Evolutionary conservation across 495 filamentous ascomycete genomes (phyloP), one percentile per base, ranked within the genome.

Genomic region (Aspergillus egyptiacus): DNA sequence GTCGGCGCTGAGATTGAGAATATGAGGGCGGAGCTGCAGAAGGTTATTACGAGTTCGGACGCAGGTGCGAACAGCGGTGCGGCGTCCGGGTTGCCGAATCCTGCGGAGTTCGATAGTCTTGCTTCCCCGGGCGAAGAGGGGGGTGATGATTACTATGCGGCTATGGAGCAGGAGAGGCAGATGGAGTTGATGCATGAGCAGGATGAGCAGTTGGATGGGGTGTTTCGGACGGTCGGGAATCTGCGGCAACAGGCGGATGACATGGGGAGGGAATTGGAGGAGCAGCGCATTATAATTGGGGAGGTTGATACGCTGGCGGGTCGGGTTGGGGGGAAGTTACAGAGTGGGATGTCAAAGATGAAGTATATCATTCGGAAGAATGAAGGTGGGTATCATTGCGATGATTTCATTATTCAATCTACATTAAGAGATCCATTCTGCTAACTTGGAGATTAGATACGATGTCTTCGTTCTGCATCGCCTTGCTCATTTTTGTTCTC

Each of bases 241-340:
- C 61, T 98, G 59, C 71, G 89, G 42, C 74, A 85, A 63, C 91
- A 96, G 74, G 94, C 94, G 13, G 81, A 93, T 68, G 84, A 85
- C 53, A 97, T 98, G 91, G 91, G 91, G 6, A 71, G 91, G 45
- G 93, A 98, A 68, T 71, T 98, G 38, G 94, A 96, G 65, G 91
- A 96, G 65, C 93, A 98, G 75, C 76, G 71, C 17, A 84, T 87
- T 60, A 71, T 88, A 68, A 72, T 98, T 39, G 83, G 89, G 46
- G 81, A 84, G 45, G 83, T 90, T 41, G 90, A 96, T 70, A 77
- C 71, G 5, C 61, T 95, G 50, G 86, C 85, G 8, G 91, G 95
- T 63, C 76, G 90, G 24, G 89, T 97, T 0, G 89, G 89, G 8
- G 87, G 87, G 10, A 84, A 93, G 64, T 63, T 98, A 59, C 78